Evolutionary conservation across 2,329 filamentous ascomycete genomes (phyloP), one percentile per base, ranked within the genome.

Genomic region (Verticillium albo-atrum): DNA sequence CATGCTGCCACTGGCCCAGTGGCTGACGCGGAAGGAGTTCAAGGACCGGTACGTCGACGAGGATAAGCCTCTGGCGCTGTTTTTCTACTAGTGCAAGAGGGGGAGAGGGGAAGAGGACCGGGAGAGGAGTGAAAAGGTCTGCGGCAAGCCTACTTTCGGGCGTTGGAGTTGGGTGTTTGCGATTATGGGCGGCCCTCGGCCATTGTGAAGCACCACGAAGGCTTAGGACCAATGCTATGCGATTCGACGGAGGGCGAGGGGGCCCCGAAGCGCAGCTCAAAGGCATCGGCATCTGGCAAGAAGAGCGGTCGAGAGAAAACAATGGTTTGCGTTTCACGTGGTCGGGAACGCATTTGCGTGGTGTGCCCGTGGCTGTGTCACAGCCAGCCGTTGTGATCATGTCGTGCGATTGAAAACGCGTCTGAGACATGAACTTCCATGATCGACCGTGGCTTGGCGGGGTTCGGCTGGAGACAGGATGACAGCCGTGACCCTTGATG

Each of bases 1-100:
- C 0, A 89, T 93, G 77, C 81, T 92, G 68, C 91, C 92, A 6
- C 81, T 98, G 54, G 84, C 91, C 53, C 83, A 86, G 62, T 86
- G 96, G 70, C 77, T 99, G 56, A 83, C 88, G 34, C 81, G 86
- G 58, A 77, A 84, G 17, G 87, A 91, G 67, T 82, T 97, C 66
- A 89, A 87, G 72, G 85, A 86, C 56, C 82, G 87, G 63, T 96
- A 92, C 68, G 79, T 74, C 26, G 82, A 82, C 57, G 78, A 82
- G 60, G 82, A 85, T 66, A 82, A 79, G 67, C 75, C 83, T 66
- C 67, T 90, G 67, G 82, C 82, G 54, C 70, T 91, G 68, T 70
- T 91, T 25, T 91, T 91, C 73, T 91, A 85, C 68, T 90, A 50
- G 42, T 4, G 42, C 4, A 23, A 1, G 23, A 3, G 42, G 7